A percentile compares a stretch with the other conserved stretches of the same genome.
phyloP scores from a whole-genome alignment of 257 asterid genomes.

The Solanum clarkiae region DNA sequence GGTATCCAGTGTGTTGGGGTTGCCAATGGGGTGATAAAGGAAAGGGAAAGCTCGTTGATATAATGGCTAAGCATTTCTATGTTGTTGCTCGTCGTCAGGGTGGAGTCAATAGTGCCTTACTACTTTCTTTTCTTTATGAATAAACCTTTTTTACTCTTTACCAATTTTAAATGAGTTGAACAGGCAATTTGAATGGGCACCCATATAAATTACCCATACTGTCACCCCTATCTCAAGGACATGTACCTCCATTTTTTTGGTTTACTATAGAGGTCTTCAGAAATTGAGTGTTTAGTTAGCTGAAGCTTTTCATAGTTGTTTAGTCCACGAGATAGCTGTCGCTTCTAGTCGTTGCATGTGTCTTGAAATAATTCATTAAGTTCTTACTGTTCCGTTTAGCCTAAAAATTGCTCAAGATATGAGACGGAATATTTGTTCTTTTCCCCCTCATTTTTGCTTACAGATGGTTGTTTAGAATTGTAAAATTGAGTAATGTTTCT shows the following conservation, averaged over 20 bases:
- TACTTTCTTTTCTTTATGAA: too few species aligned
- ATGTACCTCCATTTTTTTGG: background rate
- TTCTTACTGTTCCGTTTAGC: background rate
- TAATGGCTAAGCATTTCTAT: constrained; percentile 71
- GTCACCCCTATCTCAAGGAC: background rate
- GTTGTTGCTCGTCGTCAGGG: constrained; percentile 51
- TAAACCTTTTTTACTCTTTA: too few species aligned
- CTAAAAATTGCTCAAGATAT: background rate
- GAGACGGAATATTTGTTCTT: background rate
- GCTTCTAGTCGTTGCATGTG: background rate
- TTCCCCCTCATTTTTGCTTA: background rate
- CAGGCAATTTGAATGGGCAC: too few species aligned
- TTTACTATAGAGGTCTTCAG: background rate
- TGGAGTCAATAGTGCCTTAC: too few species aligned
- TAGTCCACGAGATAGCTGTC: background rate
- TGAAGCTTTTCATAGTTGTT: background rate
- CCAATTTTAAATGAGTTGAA: too few species aligned
- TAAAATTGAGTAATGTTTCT: background rate
- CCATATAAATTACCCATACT: too few species aligned
- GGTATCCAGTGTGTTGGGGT: constrained; percentile 90
- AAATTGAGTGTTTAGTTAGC: background rate
- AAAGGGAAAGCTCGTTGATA: constrained; percentile 88
- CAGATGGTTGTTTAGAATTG: background rate
- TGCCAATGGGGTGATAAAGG: constrained; percentile 99
- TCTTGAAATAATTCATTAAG: background rate